These are phyloP conservation scores for Neurospora sp. DNA, from an alignment of 495 filamentous ascomycete genomes.

Conservation along the genomic window DNA sequence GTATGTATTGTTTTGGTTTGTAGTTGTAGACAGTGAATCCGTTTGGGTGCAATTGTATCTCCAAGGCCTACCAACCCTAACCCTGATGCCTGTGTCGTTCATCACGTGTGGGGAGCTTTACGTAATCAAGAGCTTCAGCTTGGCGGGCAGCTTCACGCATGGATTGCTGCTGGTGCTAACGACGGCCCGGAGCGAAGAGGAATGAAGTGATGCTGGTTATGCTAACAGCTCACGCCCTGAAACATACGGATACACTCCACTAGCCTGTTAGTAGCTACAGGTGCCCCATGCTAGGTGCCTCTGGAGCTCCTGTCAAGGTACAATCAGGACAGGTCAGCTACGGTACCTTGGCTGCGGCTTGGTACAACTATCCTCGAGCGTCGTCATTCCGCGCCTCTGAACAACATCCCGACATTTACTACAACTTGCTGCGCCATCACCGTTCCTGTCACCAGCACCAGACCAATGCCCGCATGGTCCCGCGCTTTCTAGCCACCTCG, in stretches of 20 bases:
- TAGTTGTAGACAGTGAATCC: background rate
- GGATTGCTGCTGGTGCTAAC: background rate
- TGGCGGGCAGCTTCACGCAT: background rate
- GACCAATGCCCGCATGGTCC: background rate
- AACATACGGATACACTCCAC: background rate
- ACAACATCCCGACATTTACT: background rate
- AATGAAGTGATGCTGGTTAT: background rate
- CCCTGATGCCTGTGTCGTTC: background rate
- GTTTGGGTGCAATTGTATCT: background rate
- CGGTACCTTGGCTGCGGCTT: background rate
- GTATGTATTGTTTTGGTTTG: background rate
- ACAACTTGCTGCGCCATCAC: background rate
- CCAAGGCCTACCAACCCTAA: background rate
- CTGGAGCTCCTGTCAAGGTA: background rate
- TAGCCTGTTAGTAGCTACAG: background rate
- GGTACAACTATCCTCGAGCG: background rate
- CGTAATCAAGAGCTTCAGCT: background rate
- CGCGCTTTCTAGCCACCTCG: background rate
- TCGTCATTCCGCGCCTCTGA: background rate
- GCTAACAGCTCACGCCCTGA: background rate
- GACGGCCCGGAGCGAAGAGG: too few relatives aligned
- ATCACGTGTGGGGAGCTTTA: background rate
- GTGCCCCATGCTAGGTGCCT: background rate
- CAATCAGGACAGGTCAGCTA: background rate
- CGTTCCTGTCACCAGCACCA: background rate